These are phyloP conservation scores for Fraxinus anomala DNA, from an alignment of 257 asterid genomes.

Conservation along the genomic window DNA sequence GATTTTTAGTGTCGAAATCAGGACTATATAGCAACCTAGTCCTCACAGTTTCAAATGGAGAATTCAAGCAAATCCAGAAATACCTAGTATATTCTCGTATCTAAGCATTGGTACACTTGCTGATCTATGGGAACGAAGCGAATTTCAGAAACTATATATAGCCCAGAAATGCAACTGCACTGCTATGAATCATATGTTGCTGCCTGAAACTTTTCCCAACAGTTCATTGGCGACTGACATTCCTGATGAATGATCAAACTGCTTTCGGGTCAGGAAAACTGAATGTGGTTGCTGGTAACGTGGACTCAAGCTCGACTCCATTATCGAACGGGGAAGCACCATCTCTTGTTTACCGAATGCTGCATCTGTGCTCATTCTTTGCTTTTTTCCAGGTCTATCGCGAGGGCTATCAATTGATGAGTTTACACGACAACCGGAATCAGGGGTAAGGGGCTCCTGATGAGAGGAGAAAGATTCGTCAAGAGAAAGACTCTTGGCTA, in stretches of 20 bases:
- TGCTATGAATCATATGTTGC: conserved; percentile 22
- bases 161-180: conserved; percentile 11
- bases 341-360: conserved; percentile 41
- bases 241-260: conserved; percentile 41
- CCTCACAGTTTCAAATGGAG: not conserved
- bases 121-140: conserved; percentile 24
- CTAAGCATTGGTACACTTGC: conserved; percentile 21
- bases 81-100: conserved; percentile 18
- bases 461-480: conserved; percentile 75
- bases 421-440: conserved; percentile 49
- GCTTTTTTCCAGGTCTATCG: conserved; percentile 58
- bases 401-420: conserved; percentile 39
- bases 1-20: not conserved
- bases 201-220: conserved; percentile 32
- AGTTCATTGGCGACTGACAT: conserved; percentile 32
- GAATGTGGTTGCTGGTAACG: conserved; percentile 41
- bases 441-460: conserved; percentile 86
- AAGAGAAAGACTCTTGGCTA: conserved; percentile 53
- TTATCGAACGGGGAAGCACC: conserved; percentile 40
- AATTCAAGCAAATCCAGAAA: not conserved
- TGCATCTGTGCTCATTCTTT: conserved; percentile 37
- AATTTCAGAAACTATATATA: conserved; percentile 23
- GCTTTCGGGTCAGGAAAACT: conserved; percentile 41
- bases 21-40: not conserved
- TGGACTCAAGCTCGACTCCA: conserved; percentile 51